phyloP scores from a whole-genome alignment of 257 asterid genomes.

The Eucommia ulmoides region DNA sequence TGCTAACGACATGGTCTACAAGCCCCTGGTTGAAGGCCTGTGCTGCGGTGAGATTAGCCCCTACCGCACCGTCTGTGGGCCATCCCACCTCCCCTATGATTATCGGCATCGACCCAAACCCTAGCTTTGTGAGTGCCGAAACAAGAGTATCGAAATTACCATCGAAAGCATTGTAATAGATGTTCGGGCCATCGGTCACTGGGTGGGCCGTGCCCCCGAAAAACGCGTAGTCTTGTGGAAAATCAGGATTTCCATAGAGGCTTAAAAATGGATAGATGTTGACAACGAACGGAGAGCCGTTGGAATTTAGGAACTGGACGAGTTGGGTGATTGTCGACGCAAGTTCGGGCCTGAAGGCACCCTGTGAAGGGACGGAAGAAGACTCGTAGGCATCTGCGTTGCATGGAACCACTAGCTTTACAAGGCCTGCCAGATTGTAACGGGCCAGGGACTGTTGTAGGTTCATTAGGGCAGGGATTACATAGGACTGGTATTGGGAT shows the following conservation, averaged over 20 bases:
- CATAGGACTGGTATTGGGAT: slow-evolving; percentile 65
- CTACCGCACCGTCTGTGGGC: slow-evolving; percentile 73
- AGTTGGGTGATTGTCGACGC: slow-evolving; percentile 64
- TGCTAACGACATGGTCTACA: slow-evolving; percentile 37
- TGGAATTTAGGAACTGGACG: slow-evolving; percentile 66
- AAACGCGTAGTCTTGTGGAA: slow-evolving; percentile 94
- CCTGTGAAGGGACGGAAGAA: slow-evolving; percentile 78
- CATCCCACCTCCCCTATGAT: slow-evolving; percentile 89
- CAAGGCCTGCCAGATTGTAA: slow-evolving; percentile 55
- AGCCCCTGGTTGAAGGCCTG: slow-evolving; percentile 82
- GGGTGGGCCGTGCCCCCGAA: slow-evolving; percentile 76
- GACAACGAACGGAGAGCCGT: slow-evolving; percentile 75
- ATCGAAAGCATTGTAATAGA: slow-evolving; percentile 74
- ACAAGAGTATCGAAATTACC: slow-evolving; percentile 85
- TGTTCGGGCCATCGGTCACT: slow-evolving; percentile 68
- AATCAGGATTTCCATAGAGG: slow-evolving; percentile 71
- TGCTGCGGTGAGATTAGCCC: slow-evolving; percentile 79
- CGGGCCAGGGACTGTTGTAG: slow-evolving; percentile 60
- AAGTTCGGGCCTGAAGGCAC: slow-evolving; percentile 76
- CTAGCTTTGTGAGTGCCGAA: slow-evolving; percentile 63
- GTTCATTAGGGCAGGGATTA: slow-evolving; percentile 64
- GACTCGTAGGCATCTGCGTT: slow-evolving; percentile 95
- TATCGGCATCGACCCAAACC: slow-evolving; percentile 75
- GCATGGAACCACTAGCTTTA: slow-evolving; percentile 91
- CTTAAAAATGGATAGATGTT: slow-evolving; percentile 88